Conservation (phyloP, 805 yeast species). For the Nakazawaea anatomiae region DNA sequence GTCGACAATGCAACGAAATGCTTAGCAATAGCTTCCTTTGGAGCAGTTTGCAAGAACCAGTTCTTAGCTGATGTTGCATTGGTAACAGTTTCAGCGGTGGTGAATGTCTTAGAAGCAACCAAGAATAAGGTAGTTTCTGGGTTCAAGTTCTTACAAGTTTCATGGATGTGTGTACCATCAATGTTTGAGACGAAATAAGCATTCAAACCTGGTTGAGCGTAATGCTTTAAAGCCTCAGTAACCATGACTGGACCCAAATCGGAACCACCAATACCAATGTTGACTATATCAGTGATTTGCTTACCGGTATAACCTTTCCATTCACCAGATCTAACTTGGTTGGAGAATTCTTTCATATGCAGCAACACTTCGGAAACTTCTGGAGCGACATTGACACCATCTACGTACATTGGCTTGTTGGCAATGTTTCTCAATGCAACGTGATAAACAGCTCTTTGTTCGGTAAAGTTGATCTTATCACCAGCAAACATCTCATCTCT, state of each 20-base stretch:
- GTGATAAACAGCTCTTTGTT: constrained; percentile 95
- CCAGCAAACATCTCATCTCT: constrained; percentile 93
- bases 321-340: constrained; percentile 81
- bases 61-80: constrained; percentile 92
- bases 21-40: constrained; percentile 75
- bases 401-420: constrained; percentile 77
- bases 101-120: constrained; percentile 96
- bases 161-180: constrained; percentile 97
- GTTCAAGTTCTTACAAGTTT: constrained; percentile 68
- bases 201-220: constrained; percentile 63
- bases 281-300: constrained; percentile 87
- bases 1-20: constrained; percentile 97
- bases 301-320: constrained; percentile 98
- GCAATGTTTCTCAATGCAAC: constrained; percentile 94
- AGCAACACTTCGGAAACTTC: constrained; percentile 88
- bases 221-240: constrained; percentile 93
- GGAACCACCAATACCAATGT: constrained; percentile 98
- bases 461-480: constrained; percentile 91
- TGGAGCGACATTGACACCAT: constrained; percentile 83
- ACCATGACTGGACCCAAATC: constrained; percentile 99
- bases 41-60: constrained; percentile 81
- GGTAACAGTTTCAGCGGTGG: constrained; percentile 97
- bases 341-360: constrained; percentile 96
- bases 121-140: constrained; percentile 91
- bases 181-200: constrained; percentile 97